Conservation (phyloP, 164 flowering plant species). For the Chimonanthus salicifolius region DNA sequence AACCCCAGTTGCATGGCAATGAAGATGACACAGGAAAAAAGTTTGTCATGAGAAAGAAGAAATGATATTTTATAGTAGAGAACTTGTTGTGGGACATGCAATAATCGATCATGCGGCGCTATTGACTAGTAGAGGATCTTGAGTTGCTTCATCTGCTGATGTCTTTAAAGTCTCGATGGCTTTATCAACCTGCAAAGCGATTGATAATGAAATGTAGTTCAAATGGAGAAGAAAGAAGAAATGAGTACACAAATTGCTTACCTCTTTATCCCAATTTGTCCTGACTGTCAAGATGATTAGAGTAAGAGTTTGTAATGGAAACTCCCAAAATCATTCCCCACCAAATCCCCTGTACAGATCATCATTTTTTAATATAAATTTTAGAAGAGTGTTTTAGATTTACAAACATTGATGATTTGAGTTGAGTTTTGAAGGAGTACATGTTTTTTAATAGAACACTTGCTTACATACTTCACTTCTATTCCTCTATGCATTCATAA, state of each 20-base stretch:
- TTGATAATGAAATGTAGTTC: background rate
- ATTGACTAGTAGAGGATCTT: background rate
- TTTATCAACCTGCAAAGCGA: slow-evolving; percentile 35
- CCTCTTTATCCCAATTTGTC: slow-evolving; percentile 69
- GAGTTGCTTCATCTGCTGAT: slow-evolving; percentile 32
- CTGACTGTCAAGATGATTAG: slow-evolving; percentile 51
- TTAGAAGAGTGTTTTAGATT: too few species aligned
- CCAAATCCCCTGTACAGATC: slow-evolving; percentile 58
- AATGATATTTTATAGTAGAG: background rate
- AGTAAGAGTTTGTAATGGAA: slow-evolving; percentile 44
- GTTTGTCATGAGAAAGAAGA: too few species aligned
- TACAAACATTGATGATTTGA: background rate
- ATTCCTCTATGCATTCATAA: too few species aligned
- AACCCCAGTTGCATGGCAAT: too few species aligned
- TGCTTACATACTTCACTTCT: too few species aligned
- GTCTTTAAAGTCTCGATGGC: slow-evolving; percentile 38
- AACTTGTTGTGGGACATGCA: background rate
- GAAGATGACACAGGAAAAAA: too few species aligned
- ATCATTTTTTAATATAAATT: background rate
- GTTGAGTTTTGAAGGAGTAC: background rate
- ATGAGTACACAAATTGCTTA: slow-evolving; percentile 8
- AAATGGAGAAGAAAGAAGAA: background rate
- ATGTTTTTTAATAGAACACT: background rate
- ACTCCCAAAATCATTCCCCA: slow-evolving; percentile 77
- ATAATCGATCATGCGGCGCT: background rate